phyloP scores from a whole-genome alignment of 2,329 filamentous ascomycete species.

The Dactylellina parvicollis region DNA sequence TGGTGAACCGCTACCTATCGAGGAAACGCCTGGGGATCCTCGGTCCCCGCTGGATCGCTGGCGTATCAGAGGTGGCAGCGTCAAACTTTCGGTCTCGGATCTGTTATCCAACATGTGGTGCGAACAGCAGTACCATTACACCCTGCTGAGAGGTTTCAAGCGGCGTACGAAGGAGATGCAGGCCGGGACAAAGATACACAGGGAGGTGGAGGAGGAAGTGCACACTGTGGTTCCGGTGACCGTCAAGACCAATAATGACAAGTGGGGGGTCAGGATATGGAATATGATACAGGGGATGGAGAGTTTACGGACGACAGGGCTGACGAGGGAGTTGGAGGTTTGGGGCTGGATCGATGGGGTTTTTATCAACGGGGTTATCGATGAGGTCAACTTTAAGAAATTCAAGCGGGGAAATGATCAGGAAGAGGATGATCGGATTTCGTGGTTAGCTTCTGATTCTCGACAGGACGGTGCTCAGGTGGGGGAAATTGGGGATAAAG shows the following conservation, averaged over 20 bases:
- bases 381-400: constrained; percentile 82
- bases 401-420: constrained; percentile 58
- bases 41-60: constrained; percentile 57
- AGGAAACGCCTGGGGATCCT: constrained; percentile 11
- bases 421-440: no score
- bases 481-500: constrained; percentile 3
- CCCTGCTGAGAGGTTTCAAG: constrained; percentile 78
- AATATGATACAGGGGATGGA: constrained; percentile 88
- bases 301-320: constrained; percentile 74
- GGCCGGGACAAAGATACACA: constrained; percentile 80
- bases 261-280: constrained; percentile 84
- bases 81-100: constrained; percentile 86
- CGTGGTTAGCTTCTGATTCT: no score
- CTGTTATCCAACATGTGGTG: constrained; percentile 92
- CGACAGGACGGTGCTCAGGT: constrained; percentile 4
- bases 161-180: constrained; percentile 84
- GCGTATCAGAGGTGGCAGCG: constrained; percentile 63
- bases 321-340: constrained; percentile 80
- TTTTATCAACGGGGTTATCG: constrained; percentile 88
- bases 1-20: constrained; percentile 12
- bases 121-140: constrained; percentile 92
- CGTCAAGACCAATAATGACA: constrained; percentile 76
- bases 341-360: constrained; percentile 87
- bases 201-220: constrained; percentile 84
- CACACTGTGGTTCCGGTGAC: constrained; percentile 79